Conservation (phyloP, 2,329 filamentous ascomycete species). For the Grosmannia penicillata region DNA sequence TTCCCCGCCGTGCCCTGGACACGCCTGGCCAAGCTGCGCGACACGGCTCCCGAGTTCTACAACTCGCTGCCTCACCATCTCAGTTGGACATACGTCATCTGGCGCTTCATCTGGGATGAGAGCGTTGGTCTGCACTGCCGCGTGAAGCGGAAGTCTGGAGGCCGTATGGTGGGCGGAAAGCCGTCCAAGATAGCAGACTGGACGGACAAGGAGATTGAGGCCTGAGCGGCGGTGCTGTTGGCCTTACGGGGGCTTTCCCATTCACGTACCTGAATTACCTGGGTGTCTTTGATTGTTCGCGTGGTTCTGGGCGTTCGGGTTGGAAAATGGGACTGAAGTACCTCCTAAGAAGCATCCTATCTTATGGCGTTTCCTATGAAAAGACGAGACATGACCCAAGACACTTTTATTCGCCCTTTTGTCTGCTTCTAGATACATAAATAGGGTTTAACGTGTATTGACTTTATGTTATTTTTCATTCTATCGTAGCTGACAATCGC, state of each 20-base stretch:
- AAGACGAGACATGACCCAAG: too few species aligned
- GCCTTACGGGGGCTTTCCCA: too few species aligned
- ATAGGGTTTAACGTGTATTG: too few species aligned
- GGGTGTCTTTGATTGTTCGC: not conserved
- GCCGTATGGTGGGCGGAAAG: slow-evolving; percentile 39
- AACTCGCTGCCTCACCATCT: slow-evolving; percentile 69
- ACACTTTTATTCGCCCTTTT: too few species aligned
- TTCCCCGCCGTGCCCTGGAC: slow-evolving; percentile 97
- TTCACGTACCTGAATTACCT: too few species aligned
- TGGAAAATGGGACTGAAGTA: too few species aligned
- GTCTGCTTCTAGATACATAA: too few species aligned
- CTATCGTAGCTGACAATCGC: too few species aligned
- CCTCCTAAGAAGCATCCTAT: too few species aligned
- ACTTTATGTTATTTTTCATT: not conserved
- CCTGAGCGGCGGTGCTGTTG: slow-evolving; percentile 21
- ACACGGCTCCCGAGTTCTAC: slow-evolving; percentile 84
- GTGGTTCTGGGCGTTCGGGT: not conserved
- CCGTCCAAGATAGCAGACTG: slow-evolving; percentile 35
- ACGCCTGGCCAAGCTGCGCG: slow-evolving; percentile 58
- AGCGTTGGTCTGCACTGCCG: slow-evolving; percentile 81
- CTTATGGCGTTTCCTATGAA: too few species aligned
- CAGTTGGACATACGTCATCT: slow-evolving; percentile 87
- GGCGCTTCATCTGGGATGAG: slow-evolving; percentile 87
- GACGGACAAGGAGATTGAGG: slow-evolving; percentile 57
- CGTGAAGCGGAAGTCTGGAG: slow-evolving; percentile 79